A percentile compares a stretch with the other conserved stretches of the same genome.
Evolutionary conservation across 2,329 filamentous ascomycete species (phyloP).

Genomic region (Pseudocercospora pini-densiflorae): DNA sequence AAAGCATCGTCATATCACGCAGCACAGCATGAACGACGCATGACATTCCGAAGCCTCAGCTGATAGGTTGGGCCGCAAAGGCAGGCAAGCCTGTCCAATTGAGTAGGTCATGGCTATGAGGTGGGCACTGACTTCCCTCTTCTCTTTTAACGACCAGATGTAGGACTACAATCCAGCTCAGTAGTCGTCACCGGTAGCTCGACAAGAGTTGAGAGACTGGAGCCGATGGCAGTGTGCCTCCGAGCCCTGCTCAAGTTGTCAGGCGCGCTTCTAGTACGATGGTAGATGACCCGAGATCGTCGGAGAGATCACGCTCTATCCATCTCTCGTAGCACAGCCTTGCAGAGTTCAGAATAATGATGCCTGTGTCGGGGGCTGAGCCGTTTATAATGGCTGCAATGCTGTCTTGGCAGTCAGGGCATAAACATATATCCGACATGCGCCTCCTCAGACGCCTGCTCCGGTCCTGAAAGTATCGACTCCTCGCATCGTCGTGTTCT

Average conservation of each 20-base stretch:
- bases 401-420: not conserved
- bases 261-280: too few relatives aligned
- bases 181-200: not conserved
- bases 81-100: not conserved
- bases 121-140: not conserved
- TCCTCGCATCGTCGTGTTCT: conserved; percentile 8
- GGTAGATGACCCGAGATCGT: too few relatives aligned
- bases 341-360: too few relatives aligned
- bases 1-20: not conserved
- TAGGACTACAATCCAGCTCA: not conserved
- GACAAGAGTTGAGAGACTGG: too few relatives aligned
- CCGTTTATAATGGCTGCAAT: not conserved
- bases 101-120: too few relatives aligned
- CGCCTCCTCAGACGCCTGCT: not conserved
- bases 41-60: not conserved
- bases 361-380: too few relatives aligned
- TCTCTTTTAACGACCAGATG: not conserved
- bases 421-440: not conserved
- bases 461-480: conserved; percentile 5
- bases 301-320: too few relatives aligned
- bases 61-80: not conserved
- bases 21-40: not conserved
- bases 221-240: too few relatives aligned
- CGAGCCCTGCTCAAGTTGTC: too few relatives aligned
- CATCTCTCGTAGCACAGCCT: too few relatives aligned